Evolutionary conservation across 1,284 basidiomycete genomes (phyloP).

Genomic region (Lentinula novae-zelandiae): DNA sequence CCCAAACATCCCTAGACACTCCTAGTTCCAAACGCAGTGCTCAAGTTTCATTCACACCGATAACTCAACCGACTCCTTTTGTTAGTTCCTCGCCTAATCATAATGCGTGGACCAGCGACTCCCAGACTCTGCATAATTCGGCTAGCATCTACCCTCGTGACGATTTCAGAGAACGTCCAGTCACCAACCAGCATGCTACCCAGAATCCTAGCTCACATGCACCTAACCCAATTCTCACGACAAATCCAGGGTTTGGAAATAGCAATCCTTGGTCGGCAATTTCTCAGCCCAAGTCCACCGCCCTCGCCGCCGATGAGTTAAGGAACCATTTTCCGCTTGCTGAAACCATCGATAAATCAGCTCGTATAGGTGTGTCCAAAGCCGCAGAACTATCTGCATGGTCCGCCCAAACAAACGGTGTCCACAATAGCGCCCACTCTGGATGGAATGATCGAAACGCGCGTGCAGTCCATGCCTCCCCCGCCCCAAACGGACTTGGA

Average conservation of each 20-base stretch:
- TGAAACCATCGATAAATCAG: not conserved
- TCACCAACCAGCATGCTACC: not conserved
- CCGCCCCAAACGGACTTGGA: not conserved
- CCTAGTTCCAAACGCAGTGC: conserved; percentile 7
- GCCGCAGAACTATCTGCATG: not conserved
- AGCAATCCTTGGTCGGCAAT: not conserved
- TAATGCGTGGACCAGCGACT: not conserved
- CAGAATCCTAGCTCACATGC: not conserved
- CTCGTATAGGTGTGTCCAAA: not conserved
- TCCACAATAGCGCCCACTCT: not conserved
- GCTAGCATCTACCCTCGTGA: not conserved
- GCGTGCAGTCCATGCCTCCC: not conserved
- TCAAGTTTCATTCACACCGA: not conserved
- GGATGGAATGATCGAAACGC: not conserved
- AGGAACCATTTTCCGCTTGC: not conserved
- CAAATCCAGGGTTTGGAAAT: not conserved
- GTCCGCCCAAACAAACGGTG: not conserved
- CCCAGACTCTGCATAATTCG: not conserved
- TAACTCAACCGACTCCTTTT: not conserved
- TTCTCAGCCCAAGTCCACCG: not conserved
- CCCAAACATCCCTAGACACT: not conserved
- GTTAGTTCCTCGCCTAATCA: not conserved
- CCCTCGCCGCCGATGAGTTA: not conserved
- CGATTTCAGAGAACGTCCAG: not conserved
- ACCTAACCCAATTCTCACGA: not conserved